phyloP scores from a whole-genome alignment of 257 asterid genomes.

The Ilex asprella region DNA sequence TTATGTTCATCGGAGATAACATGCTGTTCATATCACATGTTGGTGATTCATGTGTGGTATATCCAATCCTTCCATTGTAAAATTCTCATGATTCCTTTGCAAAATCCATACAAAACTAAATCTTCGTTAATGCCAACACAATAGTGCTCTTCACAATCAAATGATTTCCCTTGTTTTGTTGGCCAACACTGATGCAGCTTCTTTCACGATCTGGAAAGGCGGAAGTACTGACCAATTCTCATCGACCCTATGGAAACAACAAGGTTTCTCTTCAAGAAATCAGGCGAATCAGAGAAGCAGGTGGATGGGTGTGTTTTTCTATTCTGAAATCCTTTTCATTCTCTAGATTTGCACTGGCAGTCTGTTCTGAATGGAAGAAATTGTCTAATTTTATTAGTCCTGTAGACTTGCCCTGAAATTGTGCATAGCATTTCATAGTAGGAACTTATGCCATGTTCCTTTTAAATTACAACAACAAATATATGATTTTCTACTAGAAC shows the following conservation, averaged over 20 bases:
- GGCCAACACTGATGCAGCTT: conserved; percentile 30
- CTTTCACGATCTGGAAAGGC: conserved; percentile 76
- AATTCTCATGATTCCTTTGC: no score
- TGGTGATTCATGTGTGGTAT: conserved; percentile 92
- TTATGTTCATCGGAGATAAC: conserved; percentile 49
- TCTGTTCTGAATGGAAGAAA: background rate
- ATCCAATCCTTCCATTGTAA: no score
- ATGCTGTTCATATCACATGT: conserved; percentile 61
- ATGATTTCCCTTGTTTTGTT: background rate
- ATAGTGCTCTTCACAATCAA: background rate
- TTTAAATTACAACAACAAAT: no score
- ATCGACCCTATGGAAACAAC: conserved; percentile 84
- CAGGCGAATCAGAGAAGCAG: conserved; percentile 74
- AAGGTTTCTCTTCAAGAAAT: conserved; percentile 63
- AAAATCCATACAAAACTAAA: no score
- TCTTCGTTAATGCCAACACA: no score
- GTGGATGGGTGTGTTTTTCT: conserved; percentile 87
- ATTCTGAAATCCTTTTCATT: conserved; percentile 5
- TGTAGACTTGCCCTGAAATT: background rate
- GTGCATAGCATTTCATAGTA: background rate
- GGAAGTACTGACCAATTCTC: conserved; percentile 64
- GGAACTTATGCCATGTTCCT: background rate
- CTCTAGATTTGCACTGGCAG: background rate
- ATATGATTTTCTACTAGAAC: background rate
- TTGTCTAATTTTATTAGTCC: background rate